These are phyloP conservation scores for Apiosordaria backusii DNA, from an alignment of 495 filamentous ascomycete species.

Conservation along the genomic window DNA sequence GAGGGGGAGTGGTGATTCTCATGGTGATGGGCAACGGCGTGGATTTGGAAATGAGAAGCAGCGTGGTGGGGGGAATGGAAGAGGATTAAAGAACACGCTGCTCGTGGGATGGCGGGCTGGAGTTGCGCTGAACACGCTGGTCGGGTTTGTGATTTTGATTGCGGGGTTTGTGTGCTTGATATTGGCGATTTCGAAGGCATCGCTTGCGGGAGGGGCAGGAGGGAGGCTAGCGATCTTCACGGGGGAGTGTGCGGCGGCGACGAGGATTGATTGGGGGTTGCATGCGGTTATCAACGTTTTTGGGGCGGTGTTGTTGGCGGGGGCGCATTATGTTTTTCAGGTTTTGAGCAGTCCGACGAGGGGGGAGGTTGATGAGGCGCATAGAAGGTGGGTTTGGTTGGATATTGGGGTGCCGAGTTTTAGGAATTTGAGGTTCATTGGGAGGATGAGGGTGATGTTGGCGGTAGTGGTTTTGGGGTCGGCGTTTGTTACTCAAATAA, in stretches of 20 bases:
- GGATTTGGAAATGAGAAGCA: neutral
- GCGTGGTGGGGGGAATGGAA: conserved; percentile 17
- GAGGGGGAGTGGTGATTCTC: conserved; percentile 20
- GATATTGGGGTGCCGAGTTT: conserved; percentile 53
- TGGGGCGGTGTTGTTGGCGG: conserved; percentile 36
- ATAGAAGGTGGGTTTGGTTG: conserved; percentile 45
- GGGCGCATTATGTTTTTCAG: conserved; percentile 50
- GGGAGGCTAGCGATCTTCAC: conserved; percentile 35
- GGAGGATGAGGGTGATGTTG: conserved; percentile 34
- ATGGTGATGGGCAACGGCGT: conserved; percentile 2
- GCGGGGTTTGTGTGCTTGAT: conserved; percentile 40
- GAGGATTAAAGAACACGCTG: conserved; percentile 5
- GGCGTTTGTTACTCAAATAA: conserved; percentile 41
- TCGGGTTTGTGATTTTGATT: conserved; percentile 37
- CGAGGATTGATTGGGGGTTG: conserved; percentile 34
- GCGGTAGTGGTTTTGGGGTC: conserved; percentile 36
- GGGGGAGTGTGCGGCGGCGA: conserved; percentile 35
- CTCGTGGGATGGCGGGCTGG: conserved; percentile 40
- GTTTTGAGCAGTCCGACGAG: conserved; percentile 51
- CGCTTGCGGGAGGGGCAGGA: conserved; percentile 22
- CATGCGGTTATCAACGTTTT: conserved; percentile 39
- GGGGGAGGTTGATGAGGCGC: conserved; percentile 48
- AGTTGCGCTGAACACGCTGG: conserved; percentile 36
- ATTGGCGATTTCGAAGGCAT: conserved; percentile 33
- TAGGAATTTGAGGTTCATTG: conserved; percentile 45